Base-by-base conservation (phyloP, 192 early-diverging fungal species). In the Pilaira anomala region DNA sequence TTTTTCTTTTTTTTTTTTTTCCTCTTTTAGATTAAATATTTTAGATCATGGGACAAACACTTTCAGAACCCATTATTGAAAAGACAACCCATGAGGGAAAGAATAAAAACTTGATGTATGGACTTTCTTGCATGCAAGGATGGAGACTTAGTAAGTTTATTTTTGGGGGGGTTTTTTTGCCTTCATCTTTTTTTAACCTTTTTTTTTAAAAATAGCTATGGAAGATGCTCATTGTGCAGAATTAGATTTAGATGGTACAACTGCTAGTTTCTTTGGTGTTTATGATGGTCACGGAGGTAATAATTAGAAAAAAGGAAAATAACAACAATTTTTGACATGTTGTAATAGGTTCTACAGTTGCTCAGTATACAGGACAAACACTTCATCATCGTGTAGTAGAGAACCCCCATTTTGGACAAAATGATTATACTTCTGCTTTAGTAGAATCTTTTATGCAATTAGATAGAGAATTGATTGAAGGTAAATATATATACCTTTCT, bases 171-270 rank as follows among this genome's bases (percentile, higher is more conserved):
- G 39, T 12, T 19, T 36, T 53, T n/a, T n/a, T n/a, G n/a, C n/a
- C n/a, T n/a, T 49, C 16, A 22, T 24, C 11, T 39, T 54, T 1
- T 41, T 52, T 44, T 9, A n/a, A 51, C 21, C 29, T 54, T 50
- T 61, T 63, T 66, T 59, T 57, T 39, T 53, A 50, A 54, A 58
- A 25, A 22, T 62, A 88, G 91, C 89, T 48, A 98, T 98, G 96
- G 96, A 98, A 76, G 96, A 98, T 78, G 93, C 93, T 18, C 96
- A 98, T 80, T 88, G 93, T 18, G 91, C 93, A 46, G 49, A 93
- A 46, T 80, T 95, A 29, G 86, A 84, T 56, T 53, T 96, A 7
- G 76, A 79, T 25, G 83, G 80, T 21, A 80, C 81, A 42, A 79
- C 85, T 40, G 76, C 78, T 16, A 89, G 90, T 22, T 97, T 96